Evolutionary conservation across 2,329 filamentous ascomycete species (phyloP).

Genomic region (Gyromitra esculenta): DNA sequence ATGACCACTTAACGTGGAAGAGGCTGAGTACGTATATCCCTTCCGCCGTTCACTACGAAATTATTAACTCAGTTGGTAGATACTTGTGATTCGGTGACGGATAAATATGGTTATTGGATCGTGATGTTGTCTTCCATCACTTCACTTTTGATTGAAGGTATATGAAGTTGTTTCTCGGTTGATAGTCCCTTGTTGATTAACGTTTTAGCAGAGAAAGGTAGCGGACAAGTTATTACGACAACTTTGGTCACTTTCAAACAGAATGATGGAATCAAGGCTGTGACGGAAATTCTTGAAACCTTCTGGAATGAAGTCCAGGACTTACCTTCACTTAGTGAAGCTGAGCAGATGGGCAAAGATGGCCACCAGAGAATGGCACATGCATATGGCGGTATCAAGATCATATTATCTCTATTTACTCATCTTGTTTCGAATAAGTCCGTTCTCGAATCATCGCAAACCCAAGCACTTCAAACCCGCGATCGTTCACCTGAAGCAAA

Average conservation of each 20-base stretch:
- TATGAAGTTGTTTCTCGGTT: conserved; percentile 54
- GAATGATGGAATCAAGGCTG: conserved; percentile 75
- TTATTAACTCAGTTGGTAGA: conserved; percentile 61
- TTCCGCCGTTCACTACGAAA: neutral
- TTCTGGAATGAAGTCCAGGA: conserved; percentile 68
- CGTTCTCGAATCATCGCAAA: conserved; percentile 78
- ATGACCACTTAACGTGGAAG: conserved; percentile 58
- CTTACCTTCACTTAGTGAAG: conserved; percentile 62
- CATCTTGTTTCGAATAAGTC: conserved; percentile 80
- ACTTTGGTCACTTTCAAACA: conserved; percentile 89
- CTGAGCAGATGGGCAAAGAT: conserved; percentile 61
- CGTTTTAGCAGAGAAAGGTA: conserved; percentile 63
- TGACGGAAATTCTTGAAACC: conserved; percentile 76
- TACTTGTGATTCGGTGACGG: conserved; percentile 70
- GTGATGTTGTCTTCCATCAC: conserved; percentile 80
- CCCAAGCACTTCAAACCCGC: conserved; percentile 63
- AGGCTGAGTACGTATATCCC: conserved; percentile 55
- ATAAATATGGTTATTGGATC: conserved; percentile 82
- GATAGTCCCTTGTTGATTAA: conserved; percentile 31
- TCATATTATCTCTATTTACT: conserved; percentile 83
- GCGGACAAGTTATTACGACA: conserved; percentile 71
- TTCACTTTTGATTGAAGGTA: conserved; percentile 79
- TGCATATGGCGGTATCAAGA: conserved; percentile 74
- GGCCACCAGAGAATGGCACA: conserved; percentile 63
- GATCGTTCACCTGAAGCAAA: conserved; percentile 67